Evolutionary conservation across 2,329 filamentous ascomycete species (phyloP).

Genomic region (Botrytis pseudocinerea): DNA sequence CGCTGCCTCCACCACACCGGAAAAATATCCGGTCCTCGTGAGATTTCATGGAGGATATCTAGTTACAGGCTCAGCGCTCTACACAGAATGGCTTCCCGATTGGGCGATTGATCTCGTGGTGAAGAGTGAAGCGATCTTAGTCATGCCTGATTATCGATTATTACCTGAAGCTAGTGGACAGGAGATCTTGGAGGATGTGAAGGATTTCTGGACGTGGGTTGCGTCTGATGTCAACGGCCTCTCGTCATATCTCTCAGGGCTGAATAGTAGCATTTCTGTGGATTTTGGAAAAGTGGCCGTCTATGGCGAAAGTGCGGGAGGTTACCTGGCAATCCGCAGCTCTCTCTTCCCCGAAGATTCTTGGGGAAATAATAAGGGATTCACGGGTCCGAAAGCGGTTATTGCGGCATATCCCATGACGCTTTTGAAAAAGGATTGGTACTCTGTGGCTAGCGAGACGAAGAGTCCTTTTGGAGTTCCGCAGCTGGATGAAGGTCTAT

Average conservation of each 20-base stretch:
- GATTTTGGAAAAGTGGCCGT: constrained; percentile 23
- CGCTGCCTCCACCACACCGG: neutral
- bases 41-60: constrained; percentile 26
- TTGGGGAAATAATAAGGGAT: neutral
- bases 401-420: neutral
- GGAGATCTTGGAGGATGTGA: constrained; percentile 50
- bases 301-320: constrained; percentile 27
- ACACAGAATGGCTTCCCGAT: neutral
- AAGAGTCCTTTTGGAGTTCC: constrained; percentile 5
- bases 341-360: neutral
- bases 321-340: neutral
- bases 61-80: constrained; percentile 3
- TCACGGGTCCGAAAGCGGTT: neutral
- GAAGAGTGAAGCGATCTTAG: constrained; percentile 43
- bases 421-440: neutral
- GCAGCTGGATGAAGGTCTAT: neutral
- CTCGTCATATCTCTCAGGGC: neutral
- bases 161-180: constrained; percentile 49
- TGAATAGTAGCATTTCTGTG: neutral
- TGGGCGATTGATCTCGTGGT: neutral
- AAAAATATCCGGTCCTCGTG: constrained; percentile 23
- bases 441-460: neutral
- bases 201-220: constrained; percentile 52
- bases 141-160: constrained; percentile 53
- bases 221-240: neutral